phyloP scores from a whole-genome alignment of 2,329 filamentous ascomycete species.

The Fusarium lateritium region DNA sequence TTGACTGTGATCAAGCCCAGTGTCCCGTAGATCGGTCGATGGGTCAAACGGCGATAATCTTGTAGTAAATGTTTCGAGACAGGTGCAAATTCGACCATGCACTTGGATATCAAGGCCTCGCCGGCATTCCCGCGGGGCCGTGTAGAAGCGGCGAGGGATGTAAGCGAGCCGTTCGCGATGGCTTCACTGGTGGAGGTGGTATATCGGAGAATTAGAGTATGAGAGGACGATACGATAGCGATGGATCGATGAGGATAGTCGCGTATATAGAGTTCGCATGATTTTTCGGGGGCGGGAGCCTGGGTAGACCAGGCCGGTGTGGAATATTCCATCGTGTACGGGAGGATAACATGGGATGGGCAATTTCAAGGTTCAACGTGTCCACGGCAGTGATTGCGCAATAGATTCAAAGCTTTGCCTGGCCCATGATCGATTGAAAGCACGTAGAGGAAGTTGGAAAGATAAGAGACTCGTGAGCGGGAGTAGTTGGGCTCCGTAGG shows the following conservation, averaged over 20 bases:
- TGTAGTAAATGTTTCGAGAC: constrained; percentile 75
- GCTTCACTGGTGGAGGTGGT: constrained; percentile 75
- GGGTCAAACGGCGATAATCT: constrained; percentile 83
- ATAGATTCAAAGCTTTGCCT: constrained; percentile 17
- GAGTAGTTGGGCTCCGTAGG: constrained; percentile 25
- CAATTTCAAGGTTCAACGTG: constrained; percentile 31
- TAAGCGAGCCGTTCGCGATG: constrained; percentile 70
- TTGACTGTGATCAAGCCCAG: constrained; percentile 88
- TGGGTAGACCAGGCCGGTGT: constrained; percentile 62
- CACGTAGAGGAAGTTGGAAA: constrained; percentile 1
- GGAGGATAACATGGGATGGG: constrained; percentile 22
- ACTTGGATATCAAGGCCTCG: constrained; percentile 69
- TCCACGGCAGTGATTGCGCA: constrained; percentile 25
- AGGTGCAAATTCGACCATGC: constrained; percentile 89
- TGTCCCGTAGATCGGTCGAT: constrained; percentile 84
- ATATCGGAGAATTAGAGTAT: constrained; percentile 89
- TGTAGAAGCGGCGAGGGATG: constrained; percentile 65
- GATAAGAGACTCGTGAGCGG: background rate
- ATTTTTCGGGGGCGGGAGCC: constrained; percentile 68
- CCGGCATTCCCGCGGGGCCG: constrained; percentile 60
- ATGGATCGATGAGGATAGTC: constrained; percentile 91
- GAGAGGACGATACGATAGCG: constrained; percentile 83
- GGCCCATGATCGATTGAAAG: constrained; percentile 27
- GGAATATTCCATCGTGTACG: constrained; percentile 64
- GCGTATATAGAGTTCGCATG: constrained; percentile 85